Base-by-base conservation (phyloP, 345 rosid genomes). In the Camelina laxa region DNA sequence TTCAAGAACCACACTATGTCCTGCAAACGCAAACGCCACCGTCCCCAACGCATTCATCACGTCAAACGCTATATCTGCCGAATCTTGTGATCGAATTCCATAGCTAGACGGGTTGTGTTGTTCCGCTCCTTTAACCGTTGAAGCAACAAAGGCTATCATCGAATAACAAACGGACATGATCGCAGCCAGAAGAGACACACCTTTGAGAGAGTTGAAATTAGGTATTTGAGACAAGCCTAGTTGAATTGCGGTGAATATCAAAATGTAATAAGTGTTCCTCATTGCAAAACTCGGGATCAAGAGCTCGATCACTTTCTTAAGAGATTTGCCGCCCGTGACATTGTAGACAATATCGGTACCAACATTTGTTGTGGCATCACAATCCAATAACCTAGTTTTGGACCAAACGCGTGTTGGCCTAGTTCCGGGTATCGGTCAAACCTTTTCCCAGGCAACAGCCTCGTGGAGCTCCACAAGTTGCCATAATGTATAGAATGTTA, bases 211-310 rank as follows among this genome's bases (percentile, higher is more conserved):
- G 84, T 89, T 82, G 83, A 89, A 89, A 69, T 89, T 86, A 33
- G 95, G 91, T 16, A 82, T 85, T 39, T 89, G 95, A 63, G 91
- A 83, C 16, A 89, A 80, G 3, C 80, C 84, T 21, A 89, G 81
- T 58, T 89, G 94, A 3, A 76, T 82, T 1, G 84, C 84, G 22
- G 91, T 72, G 15, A 83, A 89, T 27, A 89, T 87, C 87, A 87
- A 83, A 77, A 89, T 89, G 87, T 83, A 89, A 67, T 70, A 89
- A 14, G 91, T 84, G 50, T n/a, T n/a, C n/a, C n/a, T n/a, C n/a
- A n/a, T n/a, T n/a, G n/a, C n/a, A n/a, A n/a, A n/a, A n/a, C n/a
- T n/a, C n/a, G n/a, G n/a, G n/a, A n/a, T n/a, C n/a, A n/a, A n/a
- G n/a, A n/a, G n/a, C n/a, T n/a, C n/a, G n/a, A n/a, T n/a, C n/a